phyloP scores from a whole-genome alignment of 2,329 filamentous ascomycete genomes.

The Dactylonectria macrodidyma region DNA sequence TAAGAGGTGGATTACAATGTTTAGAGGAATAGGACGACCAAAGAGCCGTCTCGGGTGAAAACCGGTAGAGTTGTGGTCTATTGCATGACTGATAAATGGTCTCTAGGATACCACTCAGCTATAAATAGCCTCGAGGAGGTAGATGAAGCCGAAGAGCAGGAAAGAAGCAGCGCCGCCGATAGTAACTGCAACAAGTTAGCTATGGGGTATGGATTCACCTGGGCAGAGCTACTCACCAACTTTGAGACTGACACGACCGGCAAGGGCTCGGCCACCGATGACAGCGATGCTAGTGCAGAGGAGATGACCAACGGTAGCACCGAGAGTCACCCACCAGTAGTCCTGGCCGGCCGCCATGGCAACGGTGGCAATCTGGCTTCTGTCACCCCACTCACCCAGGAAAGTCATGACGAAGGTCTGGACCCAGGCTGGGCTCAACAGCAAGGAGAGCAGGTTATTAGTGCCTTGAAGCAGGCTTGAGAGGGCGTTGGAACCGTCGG shows the following conservation, averaged over 20 bases:
- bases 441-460: constrained; percentile 87
- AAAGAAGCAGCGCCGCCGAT: constrained; percentile 93
- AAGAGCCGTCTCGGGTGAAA: constrained; percentile 1
- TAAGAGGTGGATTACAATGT: constrained; percentile 16
- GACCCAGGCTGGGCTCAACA: constrained; percentile 97
- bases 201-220: background rate
- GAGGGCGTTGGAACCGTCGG: constrained; percentile 58
- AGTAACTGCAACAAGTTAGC: constrained; percentile 75
- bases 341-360: constrained; percentile 99
- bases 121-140: constrained; percentile 85
- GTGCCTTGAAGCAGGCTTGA: constrained; percentile 72
- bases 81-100: constrained; percentile 21
- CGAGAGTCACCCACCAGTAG: constrained; percentile 98
- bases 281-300: constrained; percentile 94
- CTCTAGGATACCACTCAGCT: constrained; percentile 51
- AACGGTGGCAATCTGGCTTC: constrained; percentile 97
- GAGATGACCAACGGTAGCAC: constrained; percentile 87
- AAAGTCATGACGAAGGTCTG: constrained; percentile 99
- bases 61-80: constrained; percentile 30
- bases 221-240: constrained; percentile 79
- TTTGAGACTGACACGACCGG: constrained; percentile 93
- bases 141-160: constrained; percentile 91
- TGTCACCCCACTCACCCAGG: constrained; percentile 96
- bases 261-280: constrained; percentile 91
- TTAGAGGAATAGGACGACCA: background rate